Conservation (phyloP, 106 monocot genomes). For the Dendrobium officinale region DNA sequence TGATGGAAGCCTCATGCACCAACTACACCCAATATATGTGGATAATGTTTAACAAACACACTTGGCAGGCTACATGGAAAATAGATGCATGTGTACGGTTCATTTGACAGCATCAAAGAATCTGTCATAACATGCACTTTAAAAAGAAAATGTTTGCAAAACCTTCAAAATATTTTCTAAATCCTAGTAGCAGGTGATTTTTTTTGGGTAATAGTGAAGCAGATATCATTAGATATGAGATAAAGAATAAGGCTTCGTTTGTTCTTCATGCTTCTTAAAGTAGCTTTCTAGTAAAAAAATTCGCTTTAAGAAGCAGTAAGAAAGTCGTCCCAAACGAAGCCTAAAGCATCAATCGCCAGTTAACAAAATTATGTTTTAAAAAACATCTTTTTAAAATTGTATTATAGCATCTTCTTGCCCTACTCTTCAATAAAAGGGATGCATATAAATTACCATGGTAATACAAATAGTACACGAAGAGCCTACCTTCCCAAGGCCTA, state of each 20-base stretch:
- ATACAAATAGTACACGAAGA: not conserved
- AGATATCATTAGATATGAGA: not conserved
- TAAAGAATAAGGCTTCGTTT: not conserved
- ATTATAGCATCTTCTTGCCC: not conserved
- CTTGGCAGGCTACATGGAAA: not conserved
- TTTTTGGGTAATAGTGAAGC: not conserved
- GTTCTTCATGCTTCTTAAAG: too few relatives aligned
- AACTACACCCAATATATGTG: not conserved
- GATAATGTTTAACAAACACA: not conserved
- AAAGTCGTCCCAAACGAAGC: too few relatives aligned
- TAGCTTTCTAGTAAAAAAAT: too few relatives aligned
- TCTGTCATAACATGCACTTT: not conserved
- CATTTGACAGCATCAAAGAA: not conserved
- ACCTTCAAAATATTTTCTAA: not conserved
- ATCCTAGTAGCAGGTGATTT: not conserved
- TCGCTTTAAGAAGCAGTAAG: too few relatives aligned
- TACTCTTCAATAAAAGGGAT: not conserved
- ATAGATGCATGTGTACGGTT: not conserved
- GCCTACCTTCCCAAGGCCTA: slow-evolving; percentile 93
- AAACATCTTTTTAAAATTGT: not conserved
- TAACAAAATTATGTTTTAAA: not conserved
- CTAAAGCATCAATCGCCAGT: not conserved
- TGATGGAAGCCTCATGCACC: too few relatives aligned
- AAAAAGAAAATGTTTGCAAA: not conserved
- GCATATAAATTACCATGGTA: not conserved